phyloP scores from a whole-genome alignment of 495 filamentous ascomycete species.

The Monascus purpureus region DNA sequence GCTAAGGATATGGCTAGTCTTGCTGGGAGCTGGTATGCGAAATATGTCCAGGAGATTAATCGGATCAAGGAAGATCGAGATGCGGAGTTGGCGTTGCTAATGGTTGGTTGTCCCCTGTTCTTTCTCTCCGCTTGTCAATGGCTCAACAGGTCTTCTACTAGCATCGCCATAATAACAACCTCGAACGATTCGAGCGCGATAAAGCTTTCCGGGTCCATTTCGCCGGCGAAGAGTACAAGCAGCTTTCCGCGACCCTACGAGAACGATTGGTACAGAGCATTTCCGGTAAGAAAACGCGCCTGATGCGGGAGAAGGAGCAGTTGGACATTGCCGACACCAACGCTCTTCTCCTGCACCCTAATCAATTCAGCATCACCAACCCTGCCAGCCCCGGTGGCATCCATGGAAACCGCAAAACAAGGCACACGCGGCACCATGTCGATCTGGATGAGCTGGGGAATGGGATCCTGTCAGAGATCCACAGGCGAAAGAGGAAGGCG shows the following conservation, averaged over 20 bases:
- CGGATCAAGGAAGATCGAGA: slow-evolving; percentile 74
- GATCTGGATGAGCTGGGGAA: slow-evolving; percentile 65
- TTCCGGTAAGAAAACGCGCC: slow-evolving; percentile 54
- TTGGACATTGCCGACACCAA: slow-evolving; percentile 80
- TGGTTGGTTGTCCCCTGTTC: slow-evolving; percentile 40
- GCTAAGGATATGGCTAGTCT: slow-evolving; percentile 45
- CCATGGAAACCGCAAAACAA: slow-evolving; percentile 69
- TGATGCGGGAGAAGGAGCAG: slow-evolving; percentile 79
- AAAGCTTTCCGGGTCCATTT: slow-evolving; percentile 45
- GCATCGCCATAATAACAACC: slow-evolving; percentile 27
- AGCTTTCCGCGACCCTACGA: slow-evolving; percentile 63
- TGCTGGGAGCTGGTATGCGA: slow-evolving; percentile 65
- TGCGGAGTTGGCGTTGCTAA: slow-evolving; percentile 55
- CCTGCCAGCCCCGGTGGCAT: slow-evolving; percentile 66
- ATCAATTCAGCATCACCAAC: slow-evolving; percentile 77
- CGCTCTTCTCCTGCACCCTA: slow-evolving; percentile 79
- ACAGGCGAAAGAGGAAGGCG: slow-evolving; percentile 69
- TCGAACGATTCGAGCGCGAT: slow-evolving; percentile 28
- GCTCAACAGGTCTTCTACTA: slow-evolving; percentile 7
- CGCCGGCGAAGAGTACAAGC: slow-evolving; percentile 67
- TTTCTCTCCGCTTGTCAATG: neutral
- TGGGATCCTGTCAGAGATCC: slow-evolving; percentile 41
- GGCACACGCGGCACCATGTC: slow-evolving; percentile 66
- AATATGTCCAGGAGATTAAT: slow-evolving; percentile 75
- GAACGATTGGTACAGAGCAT: slow-evolving; percentile 72